Evolutionary conservation across 768 basidiomycete species (phyloP).

Genomic region (Macrocybe gigantea): DNA sequence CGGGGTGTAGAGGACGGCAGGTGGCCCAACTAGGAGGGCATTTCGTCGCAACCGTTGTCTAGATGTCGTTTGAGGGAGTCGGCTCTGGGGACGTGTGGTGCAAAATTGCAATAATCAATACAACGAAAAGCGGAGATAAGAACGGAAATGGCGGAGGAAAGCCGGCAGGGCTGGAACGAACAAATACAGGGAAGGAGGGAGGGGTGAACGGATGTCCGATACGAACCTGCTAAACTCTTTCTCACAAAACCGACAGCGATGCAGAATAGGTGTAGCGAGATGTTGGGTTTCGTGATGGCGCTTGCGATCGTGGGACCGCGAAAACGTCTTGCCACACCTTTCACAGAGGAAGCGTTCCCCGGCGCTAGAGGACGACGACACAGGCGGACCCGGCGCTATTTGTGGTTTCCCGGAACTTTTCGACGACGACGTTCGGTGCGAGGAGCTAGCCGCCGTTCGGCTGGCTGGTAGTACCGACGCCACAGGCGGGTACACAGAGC

Average conservation of each 20-base stretch:
- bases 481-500: slow-evolving; percentile 8
- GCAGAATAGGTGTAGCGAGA: slow-evolving; percentile 53
- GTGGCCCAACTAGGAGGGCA: slow-evolving; percentile 13
- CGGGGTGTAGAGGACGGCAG: background rate
- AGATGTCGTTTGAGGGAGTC: slow-evolving; percentile 73
- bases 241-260: slow-evolving; percentile 66
- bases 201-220: background rate
- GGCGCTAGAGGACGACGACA: slow-evolving; percentile 31
- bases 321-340: slow-evolving; percentile 74
- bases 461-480: slow-evolving; percentile 20
- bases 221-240: slow-evolving; percentile 71
- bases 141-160: background rate
- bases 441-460: slow-evolving; percentile 27
- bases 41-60: slow-evolving; percentile 54
- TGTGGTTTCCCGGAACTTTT: slow-evolving; percentile 16
- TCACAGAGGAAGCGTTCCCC: slow-evolving; percentile 69
- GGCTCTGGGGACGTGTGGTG: slow-evolving; percentile 10
- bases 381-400: slow-evolving; percentile 28
- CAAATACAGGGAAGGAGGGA: slow-evolving; percentile 7
- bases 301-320: slow-evolving; percentile 76
- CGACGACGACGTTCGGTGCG: slow-evolving; percentile 35
- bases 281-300: slow-evolving; percentile 79
- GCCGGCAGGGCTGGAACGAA: slow-evolving; percentile 6
- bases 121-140: background rate
- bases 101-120: slow-evolving; percentile 3